These are phyloP conservation scores for Leccinum olivaceoglutinosum DNA, from an alignment of 1,284 basidiomycete species.

Conservation along the genomic window DNA sequence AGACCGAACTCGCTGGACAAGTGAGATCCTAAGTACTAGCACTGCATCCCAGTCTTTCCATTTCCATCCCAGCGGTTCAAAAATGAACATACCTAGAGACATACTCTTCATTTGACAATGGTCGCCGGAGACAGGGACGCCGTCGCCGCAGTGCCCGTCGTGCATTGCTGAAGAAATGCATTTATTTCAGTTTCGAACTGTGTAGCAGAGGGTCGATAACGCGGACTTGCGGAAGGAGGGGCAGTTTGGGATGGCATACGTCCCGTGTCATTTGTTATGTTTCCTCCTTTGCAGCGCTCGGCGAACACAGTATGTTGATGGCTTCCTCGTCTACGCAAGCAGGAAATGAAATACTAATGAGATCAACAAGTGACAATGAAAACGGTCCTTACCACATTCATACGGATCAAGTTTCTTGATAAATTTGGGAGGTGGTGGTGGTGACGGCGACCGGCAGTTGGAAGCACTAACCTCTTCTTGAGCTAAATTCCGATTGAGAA, in stretches of 20 bases:
- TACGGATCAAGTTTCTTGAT: no score
- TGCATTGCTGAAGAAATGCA: not conserved
- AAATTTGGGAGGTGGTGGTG: no score
- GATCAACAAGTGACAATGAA: not conserved
- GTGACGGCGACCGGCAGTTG: no score
- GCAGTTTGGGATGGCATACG: not conserved
- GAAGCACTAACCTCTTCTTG: no score
- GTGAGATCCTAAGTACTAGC: not conserved
- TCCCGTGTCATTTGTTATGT: not conserved
- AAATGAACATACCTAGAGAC: not conserved
- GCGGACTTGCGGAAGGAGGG: constrained; percentile 1
- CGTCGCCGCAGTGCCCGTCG: not conserved
- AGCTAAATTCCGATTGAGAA: no score
- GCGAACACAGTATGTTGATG: constrained; percentile 11
- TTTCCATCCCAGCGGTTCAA: not conserved
- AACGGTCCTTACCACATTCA: no score
- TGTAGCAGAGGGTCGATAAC: constrained; percentile 6
- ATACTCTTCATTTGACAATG: not conserved
- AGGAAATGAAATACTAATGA: not conserved
- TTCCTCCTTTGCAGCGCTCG: constrained; percentile 5
- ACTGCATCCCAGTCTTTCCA: not conserved
- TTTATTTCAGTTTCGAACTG: constrained; percentile 11
- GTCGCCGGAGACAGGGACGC: not conserved
- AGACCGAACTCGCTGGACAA: not conserved
- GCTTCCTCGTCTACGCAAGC: constrained; percentile 25